Evolutionary conservation across 2,329 filamentous ascomycete genomes (phyloP), one percentile per base, ranked within the genome.

Genomic region (Elsinoe fawcettii): DNA sequence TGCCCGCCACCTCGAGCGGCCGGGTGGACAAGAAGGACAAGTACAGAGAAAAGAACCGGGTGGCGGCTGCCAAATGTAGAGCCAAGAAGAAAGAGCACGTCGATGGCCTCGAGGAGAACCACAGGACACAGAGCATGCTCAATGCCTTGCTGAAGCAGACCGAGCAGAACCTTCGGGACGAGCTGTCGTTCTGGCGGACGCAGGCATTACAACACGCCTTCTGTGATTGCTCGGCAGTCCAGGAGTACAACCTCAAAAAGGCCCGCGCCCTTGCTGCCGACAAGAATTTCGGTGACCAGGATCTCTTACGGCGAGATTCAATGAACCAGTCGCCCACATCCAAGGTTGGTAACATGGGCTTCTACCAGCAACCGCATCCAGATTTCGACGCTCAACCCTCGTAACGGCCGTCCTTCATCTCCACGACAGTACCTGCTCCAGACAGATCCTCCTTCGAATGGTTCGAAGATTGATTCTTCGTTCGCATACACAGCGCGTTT

Each of bases 31-130:
- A 80, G 63, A 75, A 81, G 25, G 76, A 74, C 60, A 78, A 77
- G 60, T 84, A 83, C 63, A 75, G 88, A 0, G 83, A 87, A 69
- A 80, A 86, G 60, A 90, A 90, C 67, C 78, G 86, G 8, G 73
- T 86, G 2, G 86, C 87, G 0, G 86, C 87, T 1, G 86, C 83
- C 67, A 89, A 88, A 66, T 90, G 86, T 65, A 80, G 86, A 2
- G 80, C 85, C 65, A 88, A 87, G 72, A 82, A 83, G 69, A 83
- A 83, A 68, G 77, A 79, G 60, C 79, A 80, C 63, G 78, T 76
- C 34, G 71, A 76, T 57, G 65, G 72, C 36, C 74, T 82, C 12
- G 79, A 82, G 61, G 69, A 69, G 30, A 70, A 70, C 49, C 70
- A 71, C n/a, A 68, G 74, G 39, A 69, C 72, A 7, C 69, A 71